Conservation (phyloP, 768 basidiomycete genomes). For the Trametes meyenii region DNA sequence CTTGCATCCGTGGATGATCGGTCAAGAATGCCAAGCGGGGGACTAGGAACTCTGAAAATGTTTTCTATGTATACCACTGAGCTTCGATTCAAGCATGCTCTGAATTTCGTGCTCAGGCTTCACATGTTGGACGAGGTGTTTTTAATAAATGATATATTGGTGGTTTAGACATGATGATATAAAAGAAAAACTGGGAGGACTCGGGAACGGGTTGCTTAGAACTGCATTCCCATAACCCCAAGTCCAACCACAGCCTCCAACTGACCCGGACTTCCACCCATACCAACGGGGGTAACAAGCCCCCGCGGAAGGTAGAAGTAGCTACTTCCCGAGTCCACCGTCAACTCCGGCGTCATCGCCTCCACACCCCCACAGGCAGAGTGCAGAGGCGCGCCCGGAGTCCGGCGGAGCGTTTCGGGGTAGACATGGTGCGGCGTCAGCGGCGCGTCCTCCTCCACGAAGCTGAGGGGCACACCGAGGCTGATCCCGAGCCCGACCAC, state of each 20-base stretch:
- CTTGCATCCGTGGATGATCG: too few species aligned
- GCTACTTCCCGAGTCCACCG: neutral
- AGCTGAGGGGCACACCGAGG: neutral
- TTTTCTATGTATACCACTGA: too few species aligned
- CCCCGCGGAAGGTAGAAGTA: constrained; percentile 15
- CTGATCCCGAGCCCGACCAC: constrained; percentile 6
- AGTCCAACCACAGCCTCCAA: constrained; percentile 1
- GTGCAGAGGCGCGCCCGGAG: constrained; percentile 19
- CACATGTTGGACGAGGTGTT: too few species aligned
- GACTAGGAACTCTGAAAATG: too few species aligned
- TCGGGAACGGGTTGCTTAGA: neutral
- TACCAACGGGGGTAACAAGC: neutral
- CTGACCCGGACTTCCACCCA: neutral
- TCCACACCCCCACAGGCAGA: neutral
- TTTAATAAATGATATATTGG: too few species aligned
- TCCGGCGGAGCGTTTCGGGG: constrained; percentile 17
- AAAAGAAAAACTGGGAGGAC: too few species aligned
- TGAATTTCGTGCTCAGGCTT: too few species aligned
- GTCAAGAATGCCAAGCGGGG: too few species aligned
- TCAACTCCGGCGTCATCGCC: neutral
- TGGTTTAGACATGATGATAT: too few species aligned
- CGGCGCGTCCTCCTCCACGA: constrained; percentile 13
- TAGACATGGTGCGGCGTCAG: constrained; percentile 14
- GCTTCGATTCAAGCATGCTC: too few species aligned
- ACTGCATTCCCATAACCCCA: constrained; percentile 1